phyloP scores from a whole-genome alignment of 163 green algal genomes.

The Scenedesmus sp. region DNA sequence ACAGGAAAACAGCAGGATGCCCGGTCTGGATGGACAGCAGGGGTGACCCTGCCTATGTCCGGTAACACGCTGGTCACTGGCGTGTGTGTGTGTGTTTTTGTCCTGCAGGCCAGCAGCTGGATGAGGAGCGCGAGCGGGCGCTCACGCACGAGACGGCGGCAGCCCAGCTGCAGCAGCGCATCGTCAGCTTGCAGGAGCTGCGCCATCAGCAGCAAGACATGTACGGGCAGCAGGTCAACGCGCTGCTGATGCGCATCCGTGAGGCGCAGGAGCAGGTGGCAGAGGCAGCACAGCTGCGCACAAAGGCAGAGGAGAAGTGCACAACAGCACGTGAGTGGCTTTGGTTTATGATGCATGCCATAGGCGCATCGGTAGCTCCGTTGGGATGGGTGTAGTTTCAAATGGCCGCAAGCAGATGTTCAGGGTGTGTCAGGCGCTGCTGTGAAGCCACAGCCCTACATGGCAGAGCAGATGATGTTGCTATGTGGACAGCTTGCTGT shows the following conservation, averaged over 20 bases:
- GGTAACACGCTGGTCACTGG: no score
- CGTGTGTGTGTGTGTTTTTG: no score
- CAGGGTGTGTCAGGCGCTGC: background rate
- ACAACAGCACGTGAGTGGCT: constrained; percentile 44
- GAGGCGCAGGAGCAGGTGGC: constrained; percentile 35
- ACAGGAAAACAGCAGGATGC: no score
- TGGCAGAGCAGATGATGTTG: background rate
- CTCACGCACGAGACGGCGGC: background rate
- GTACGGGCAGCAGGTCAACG: constrained; percentile 27
- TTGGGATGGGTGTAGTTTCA: no score
- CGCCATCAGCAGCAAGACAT: background rate
- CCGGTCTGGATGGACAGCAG: no score
- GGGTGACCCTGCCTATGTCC: no score
- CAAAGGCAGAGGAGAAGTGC: constrained; percentile 40
- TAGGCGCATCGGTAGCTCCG: no score
- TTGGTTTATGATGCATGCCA: background rate
- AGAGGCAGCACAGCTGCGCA: constrained; percentile 26
- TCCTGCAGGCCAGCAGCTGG: constrained; percentile 38
- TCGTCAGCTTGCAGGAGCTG: constrained; percentile 32
- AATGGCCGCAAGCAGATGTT: background rate
- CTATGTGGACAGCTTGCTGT: background rate
- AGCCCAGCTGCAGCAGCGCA: constrained; percentile 33
- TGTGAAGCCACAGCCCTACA: background rate
- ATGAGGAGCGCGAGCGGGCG: constrained; percentile 26
- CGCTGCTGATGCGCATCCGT: constrained; percentile 30